Percentiles rank a stretch among this genome's conserved stretches.
Conservation (phyloP, 116 monocot species). For the Posidonia oceanica region DNA sequence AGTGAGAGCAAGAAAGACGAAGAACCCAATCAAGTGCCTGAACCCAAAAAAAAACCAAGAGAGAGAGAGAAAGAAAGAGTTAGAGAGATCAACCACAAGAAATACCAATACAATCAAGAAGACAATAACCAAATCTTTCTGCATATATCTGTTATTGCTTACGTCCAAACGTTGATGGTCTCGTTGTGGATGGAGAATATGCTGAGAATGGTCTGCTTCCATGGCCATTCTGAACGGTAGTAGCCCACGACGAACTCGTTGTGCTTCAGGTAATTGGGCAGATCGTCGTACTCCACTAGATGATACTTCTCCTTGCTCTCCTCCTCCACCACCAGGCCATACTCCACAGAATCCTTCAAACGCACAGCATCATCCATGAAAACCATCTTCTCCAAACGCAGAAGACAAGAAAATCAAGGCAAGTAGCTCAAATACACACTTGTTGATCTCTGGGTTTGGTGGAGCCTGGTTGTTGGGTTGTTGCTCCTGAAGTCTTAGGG, state of each 20-base stretch:
- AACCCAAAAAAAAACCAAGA: background rate
- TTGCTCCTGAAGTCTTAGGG: too few relatives aligned
- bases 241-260: constrained; percentile 20
- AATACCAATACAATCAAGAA: background rate
- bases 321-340: background rate
- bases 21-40: constrained; percentile 29
- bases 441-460: background rate
- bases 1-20: constrained; percentile 13
- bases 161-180: constrained; percentile 31
- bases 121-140: background rate
- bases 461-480: background rate
- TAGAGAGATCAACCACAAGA: background rate
- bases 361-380: background rate
- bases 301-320: background rate
- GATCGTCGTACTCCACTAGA: constrained; percentile 12
- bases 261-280: constrained; percentile 20
- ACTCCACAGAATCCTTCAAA: background rate
- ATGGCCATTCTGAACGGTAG: constrained; percentile 21
- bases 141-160: constrained; percentile 1
- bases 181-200: constrained; percentile 28
- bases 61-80: background rate
- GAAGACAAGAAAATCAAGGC: too few relatives aligned
- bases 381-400: background rate
- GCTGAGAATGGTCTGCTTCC: constrained; percentile 21
- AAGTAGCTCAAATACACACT: too few relatives aligned